Evolutionary conservation across 75 land plant species (phyloP), one percentile per base, ranked within the genome.

Genomic region (Pinus tabuliformis): DNA sequence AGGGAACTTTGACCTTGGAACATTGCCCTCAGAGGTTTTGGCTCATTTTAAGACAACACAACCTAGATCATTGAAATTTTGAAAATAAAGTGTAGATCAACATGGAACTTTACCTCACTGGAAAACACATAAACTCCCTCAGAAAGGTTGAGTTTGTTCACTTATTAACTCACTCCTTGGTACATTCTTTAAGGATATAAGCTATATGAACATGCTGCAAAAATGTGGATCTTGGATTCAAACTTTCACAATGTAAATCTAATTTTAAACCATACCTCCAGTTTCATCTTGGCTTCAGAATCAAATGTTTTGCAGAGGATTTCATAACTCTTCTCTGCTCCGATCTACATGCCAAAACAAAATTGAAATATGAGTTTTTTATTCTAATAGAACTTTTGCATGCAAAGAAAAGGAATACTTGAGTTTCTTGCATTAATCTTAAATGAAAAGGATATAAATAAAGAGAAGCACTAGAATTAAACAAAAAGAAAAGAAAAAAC

Each of bases 291-390:
- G 58, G 95, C 93, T 76, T 90, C 93, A 45, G 71, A 33, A 76
- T 87, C 82, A 79, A 94, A 92, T 70, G 93, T 74, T 80, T 92
- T 92, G 81, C 97, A 94, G 24, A 92, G 91, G 79, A 94, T 92
- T 78, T 94, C 95, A 77, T 94, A 94, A 63, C 78, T 95, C 74
- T 72, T 89, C n/a, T 92, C 89, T 76, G 81, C 79, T 80, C 90
- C 89, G 39, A 78, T 79, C 94, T 87, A 84, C 75, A 80, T 22
- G 72, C n/a, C 78, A 79, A 84, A 56, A 52, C n/a, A 73, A 28
- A 54, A 56, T 73, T 73, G 58, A 26, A 5, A 73, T 20, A 18
- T 42, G 17, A 18, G 36, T 42, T n/a, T 49, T 7, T 68, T 12
- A 20, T 16, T 68, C 3, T 17, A 15, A 45, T 15, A 49, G 28